Evolutionary conservation across 2,329 filamentous ascomycete genomes (phyloP), one percentile per base, ranked within the genome.

Genomic region (Trichoderma sp.): DNA sequence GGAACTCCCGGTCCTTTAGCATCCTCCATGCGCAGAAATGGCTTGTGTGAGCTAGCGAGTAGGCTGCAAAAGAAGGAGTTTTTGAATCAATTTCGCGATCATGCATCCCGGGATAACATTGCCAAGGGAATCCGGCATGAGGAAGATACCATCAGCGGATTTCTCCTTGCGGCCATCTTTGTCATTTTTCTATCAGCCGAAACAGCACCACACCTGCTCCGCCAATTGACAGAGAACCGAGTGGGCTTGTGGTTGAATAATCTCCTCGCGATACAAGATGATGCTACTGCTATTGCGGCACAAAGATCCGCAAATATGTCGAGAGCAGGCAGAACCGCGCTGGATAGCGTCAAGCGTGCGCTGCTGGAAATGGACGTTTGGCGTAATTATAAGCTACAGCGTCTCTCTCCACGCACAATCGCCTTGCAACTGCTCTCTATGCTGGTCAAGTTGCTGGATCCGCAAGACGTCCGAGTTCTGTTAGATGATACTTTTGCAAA

Each of bases 231-330:
- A 39, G 81, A 83, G 13, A 86, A 89, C 20, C 85, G 86, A 9
- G 82, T 90, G 26, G 83, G 87, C 4, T 77, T 79, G n/a, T 82
- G 91, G 53, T 80, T 95, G 12, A 81, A 82, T 50, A 83, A 81
- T 3, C 84, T 93, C 47, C 81, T 95, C 11, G 80, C 82, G 2
- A 78, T 81, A 17, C 77, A 85, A 12, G 81, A 84, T 15, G 89
- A 91, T 67, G 88, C 95, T 30, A 80, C 81, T n/a, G 81, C 82
- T 20, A 79, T 93, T n/a, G 86, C 87, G 0, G 88, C 86, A 73
- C 90, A 93, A 47, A 88, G 90, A 36, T 88, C 88, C 74, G 88
- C 82, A 71, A 94, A 94, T 74, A 85, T 95, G 77, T 91, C 93
- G 0, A 91, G 87, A 76, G 85, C 88, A 34, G 88, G 87, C 12